Base-by-base conservation (phyloP, 2,329 filamentous ascomycete genomes). In the Nothophoma quercina region DNA sequence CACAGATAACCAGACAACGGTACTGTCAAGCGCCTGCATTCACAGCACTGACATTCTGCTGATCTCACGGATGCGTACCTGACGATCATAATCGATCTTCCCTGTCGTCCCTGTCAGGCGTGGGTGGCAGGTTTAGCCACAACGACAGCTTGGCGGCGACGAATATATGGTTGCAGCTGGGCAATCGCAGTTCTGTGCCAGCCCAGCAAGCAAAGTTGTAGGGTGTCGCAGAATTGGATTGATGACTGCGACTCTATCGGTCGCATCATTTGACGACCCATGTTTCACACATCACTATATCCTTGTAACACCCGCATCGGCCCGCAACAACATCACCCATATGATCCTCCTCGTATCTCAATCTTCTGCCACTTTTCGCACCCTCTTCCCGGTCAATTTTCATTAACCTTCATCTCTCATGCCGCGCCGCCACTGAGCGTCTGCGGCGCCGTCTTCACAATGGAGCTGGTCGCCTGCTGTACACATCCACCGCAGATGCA, bases 211-310 rank as follows among this genome's bases (percentile, higher is more conserved):
- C 28, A 41, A 35, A 50, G 56, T 33, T 45, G 43, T 49, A 55
- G 58, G 44, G 34, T 54, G 56, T 60, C 51, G 44, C 62, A 55
- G 47, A 47, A 15, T 47, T 36, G 51, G 49, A 57, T 41, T 48
- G 38, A 42, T 30, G 44, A 55, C 51, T 69, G 69, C 63, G 62
- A 72, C 69, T 59, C 29, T 35, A 48, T 26, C 41, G 56, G 69
- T 72, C 64, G 65, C 68, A 71, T 67, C 66, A 61, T 69, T 46
- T 52, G 64, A 62, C 48, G 58, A 51, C 59, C 57, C 58, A 59
- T 53, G 69, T 72, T 71, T 72, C 68, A 70, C 43, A 56, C 55
- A 54, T 48, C 33, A 49, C 42, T 42, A 33, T 33, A 62, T 48
- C 60, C 64, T 46, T 61, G 61, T 53, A 53, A 43, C 49, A 51